These are phyloP conservation scores for Vanrija pseudolonga DNA, from an alignment of 1,284 basidiomycete genomes.

Conservation along the genomic window DNA sequence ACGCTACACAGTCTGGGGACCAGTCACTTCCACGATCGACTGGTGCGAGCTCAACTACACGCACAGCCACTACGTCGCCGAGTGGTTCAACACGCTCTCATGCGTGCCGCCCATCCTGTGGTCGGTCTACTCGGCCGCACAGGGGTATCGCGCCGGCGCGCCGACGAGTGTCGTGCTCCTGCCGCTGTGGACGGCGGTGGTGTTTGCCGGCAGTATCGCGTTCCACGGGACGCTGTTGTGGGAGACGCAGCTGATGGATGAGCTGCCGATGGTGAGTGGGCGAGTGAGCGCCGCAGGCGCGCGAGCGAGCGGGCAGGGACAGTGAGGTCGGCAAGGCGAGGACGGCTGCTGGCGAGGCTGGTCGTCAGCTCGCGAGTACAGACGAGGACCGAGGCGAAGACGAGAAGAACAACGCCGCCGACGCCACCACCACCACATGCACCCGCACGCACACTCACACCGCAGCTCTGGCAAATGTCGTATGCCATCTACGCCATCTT, in stretches of 20 bases:
- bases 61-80: constrained; percentile 25
- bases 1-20: not conserved
- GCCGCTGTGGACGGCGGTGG: constrained; percentile 13
- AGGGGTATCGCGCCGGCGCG: not conserved
- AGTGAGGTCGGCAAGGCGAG: too few species aligned
- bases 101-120: constrained; percentile 44
- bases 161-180: constrained; percentile 8
- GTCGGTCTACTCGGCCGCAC: constrained; percentile 35
- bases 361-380: too few species aligned
- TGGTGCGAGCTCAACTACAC: constrained; percentile 28
- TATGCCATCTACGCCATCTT: constrained; percentile 15
- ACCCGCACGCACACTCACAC: too few species aligned
- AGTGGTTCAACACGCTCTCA: constrained; percentile 31
- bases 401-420: constrained; percentile 12
- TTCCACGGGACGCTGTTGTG: constrained; percentile 19
- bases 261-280: constrained; percentile 20
- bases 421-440: constrained; percentile 4
- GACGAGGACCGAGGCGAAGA: not conserved
- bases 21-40: not conserved
- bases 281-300: too few species aligned
- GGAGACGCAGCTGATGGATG: constrained; percentile 21
- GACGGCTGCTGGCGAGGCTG: too few species aligned
- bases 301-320: too few species aligned
- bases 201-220: constrained; percentile 18
- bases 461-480: constrained; percentile 1